Evolutionary conservation across 495 filamentous ascomycete species (phyloP), one percentile per base, ranked within the genome.

Genomic region (Penicillium desertorum): DNA sequence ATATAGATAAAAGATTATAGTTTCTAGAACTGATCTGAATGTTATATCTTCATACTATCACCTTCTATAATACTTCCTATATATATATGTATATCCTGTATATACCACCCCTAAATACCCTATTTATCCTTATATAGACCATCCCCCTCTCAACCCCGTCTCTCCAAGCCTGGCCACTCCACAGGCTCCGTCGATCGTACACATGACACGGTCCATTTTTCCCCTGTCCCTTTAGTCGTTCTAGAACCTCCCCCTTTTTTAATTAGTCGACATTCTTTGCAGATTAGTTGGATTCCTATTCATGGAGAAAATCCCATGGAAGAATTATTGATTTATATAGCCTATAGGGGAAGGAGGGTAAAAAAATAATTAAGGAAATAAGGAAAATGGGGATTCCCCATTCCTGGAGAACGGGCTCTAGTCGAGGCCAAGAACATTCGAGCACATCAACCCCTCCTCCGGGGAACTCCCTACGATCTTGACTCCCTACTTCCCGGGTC

Each of bases 181-280:
- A 44, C 39, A 51, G 56, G 59, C 59, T 58, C 67, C 62, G 69
- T 71, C 68, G 68, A 75, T 75, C 71, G 68, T 60, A 60, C 73
- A 75, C 71, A 75, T 77, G 71, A 75, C 69, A 71, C 56, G 56
- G 64, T 65, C 56, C 61, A 68, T 63, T 73, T 76, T 74, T 71
- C 59, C 44, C 37, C 47, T 59, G 39, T 57, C 65, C 61, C 56
- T 55, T 55, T 25, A 45, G 39, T 22, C 32, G 63, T 68, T 74
- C 71, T 74, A 74, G 71, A 71, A 63, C 65, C 41, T n/a, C 45
- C 41, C 45, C 57, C 54, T 44, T 45, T 59, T 43, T 54, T 45
- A 17, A 39, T 55, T 53, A 55, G 53, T 22, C 23, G 22, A 53
- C 51, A 44, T 51, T 62, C 56, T 64, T 45, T 57, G 51, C 64